These are phyloP conservation scores for Hymenoscyphus linearis DNA, from an alignment of 2,329 filamentous ascomycete species.

Conservation along the genomic window DNA sequence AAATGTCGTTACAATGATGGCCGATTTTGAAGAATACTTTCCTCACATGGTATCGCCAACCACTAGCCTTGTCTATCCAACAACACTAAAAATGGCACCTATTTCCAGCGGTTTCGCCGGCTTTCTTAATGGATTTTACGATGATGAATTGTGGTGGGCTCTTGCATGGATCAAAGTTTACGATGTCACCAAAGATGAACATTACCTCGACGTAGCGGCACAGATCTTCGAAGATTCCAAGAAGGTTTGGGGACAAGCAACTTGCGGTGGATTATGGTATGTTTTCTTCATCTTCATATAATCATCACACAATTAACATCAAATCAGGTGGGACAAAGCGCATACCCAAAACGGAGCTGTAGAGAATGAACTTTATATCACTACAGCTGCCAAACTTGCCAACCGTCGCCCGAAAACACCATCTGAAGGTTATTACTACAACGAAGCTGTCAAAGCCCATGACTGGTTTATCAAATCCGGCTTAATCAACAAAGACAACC, in stretches of 20 bases:
- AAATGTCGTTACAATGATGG: constrained; percentile 59
- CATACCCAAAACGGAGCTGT: constrained; percentile 50
- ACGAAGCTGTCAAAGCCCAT: constrained; percentile 46
- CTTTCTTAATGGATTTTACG: constrained; percentile 51
- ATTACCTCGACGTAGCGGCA: constrained; percentile 50
- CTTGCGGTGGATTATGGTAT: constrained; percentile 48
- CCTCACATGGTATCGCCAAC: constrained; percentile 15
- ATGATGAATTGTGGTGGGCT: constrained; percentile 62
- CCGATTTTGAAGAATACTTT: constrained; percentile 41
- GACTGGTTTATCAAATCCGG: constrained; percentile 45
- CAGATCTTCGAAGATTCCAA: constrained; percentile 53
- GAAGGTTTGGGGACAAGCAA: constrained; percentile 42
- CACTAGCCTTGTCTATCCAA: constrained; percentile 22
- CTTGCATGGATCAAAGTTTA: constrained; percentile 52
- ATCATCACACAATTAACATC: constrained; percentile 6
- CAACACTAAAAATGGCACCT: constrained; percentile 23
- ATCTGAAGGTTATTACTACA: constrained; percentile 47
- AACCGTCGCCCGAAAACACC: constrained; percentile 49
- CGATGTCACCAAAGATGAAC: constrained; percentile 46
- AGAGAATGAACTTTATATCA: constrained; percentile 52
- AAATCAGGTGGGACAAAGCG: constrained; percentile 46
- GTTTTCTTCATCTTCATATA: constrained; percentile 4
- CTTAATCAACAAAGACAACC: constrained; percentile 42
- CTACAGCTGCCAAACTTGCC: constrained; percentile 49
- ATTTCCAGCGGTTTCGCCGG: constrained; percentile 33